A percentile compares a stretch with the other conserved stretches of the same genome.
Evolutionary conservation across 2,329 filamentous ascomycete genomes (phyloP).

Genomic region (Emmonsiellopsis sp.): DNA sequence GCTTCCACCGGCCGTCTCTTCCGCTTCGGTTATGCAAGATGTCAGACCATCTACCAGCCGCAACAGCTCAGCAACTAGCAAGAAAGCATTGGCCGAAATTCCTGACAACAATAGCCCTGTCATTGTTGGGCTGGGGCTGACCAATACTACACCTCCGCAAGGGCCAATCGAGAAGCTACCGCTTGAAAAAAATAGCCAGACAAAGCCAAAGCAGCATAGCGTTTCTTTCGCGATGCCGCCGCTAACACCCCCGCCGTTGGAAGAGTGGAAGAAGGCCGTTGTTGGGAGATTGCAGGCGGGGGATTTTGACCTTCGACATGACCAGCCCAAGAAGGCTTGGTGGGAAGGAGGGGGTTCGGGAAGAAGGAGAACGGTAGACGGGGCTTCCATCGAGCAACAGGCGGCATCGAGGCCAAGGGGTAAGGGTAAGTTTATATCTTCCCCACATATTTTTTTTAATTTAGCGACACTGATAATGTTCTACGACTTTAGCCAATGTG

Average conservation of each 20-base stretch:
- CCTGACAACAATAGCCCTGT: background rate
- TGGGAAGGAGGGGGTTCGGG: constrained; percentile 57
- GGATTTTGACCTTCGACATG: constrained; percentile 50
- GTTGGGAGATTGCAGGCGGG: constrained; percentile 50
- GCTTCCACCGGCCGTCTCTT: background rate
- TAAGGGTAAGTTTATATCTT: constrained; percentile 23
- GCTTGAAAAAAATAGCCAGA: constrained; percentile 15
- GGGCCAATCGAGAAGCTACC: constrained; percentile 10
- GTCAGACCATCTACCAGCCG: background rate
- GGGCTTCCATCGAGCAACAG: constrained; percentile 21
- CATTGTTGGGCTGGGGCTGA: constrained; percentile 1
- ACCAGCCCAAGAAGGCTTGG: constrained; percentile 52
- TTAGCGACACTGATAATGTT: constrained; percentile 6
- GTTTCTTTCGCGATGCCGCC: constrained; percentile 39
- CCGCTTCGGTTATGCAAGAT: background rate
- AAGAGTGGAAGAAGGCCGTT: constrained; percentile 61
- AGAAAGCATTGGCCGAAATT: background rate
- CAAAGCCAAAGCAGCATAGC: constrained; percentile 28
- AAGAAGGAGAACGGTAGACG: constrained; percentile 37
- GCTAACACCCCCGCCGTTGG: constrained; percentile 35
- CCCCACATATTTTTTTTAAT: background rate
- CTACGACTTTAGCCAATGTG: constrained; percentile 33
- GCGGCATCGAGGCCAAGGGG: constrained; percentile 22
- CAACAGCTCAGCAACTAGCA: background rate
- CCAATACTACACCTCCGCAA: constrained; percentile 4